phyloP scores from a whole-genome alignment of 2,329 filamentous ascomycete species.

The Apiospora hydei region DNA sequence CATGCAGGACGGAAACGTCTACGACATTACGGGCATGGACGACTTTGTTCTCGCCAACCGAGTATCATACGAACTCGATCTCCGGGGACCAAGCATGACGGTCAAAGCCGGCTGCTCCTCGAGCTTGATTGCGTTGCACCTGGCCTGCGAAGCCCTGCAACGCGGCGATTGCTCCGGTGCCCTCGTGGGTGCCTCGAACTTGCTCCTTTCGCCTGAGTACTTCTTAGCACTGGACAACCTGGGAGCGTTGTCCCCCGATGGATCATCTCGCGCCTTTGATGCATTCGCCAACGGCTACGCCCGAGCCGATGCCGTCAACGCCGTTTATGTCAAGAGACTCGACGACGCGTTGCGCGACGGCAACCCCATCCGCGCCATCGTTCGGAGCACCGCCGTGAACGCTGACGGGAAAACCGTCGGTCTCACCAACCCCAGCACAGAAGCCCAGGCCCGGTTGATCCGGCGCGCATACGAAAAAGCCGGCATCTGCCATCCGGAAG shows the following conservation, averaged over 20 bases:
- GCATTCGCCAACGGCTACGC: too few species aligned
- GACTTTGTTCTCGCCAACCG: constrained; percentile 12
- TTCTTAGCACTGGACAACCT: too few species aligned
- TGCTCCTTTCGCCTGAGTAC: not conserved
- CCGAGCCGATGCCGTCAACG: too few species aligned
- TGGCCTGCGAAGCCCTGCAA: constrained; percentile 1
- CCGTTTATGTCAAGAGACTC: too few species aligned
- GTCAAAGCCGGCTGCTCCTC: not conserved
- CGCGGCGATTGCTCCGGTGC: not conserved
- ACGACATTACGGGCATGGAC: not conserved
- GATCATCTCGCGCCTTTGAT: too few species aligned
- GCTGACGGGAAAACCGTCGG: not conserved
- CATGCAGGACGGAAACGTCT: too few species aligned
- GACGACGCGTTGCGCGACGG: too few species aligned
- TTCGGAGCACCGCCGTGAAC: not conserved
- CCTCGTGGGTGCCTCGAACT: not conserved
- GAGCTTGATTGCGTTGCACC: not conserved
- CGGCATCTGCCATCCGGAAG: constrained; percentile 30
- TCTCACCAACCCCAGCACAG: not conserved
- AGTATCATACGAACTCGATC: not conserved
- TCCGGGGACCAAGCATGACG: not conserved
- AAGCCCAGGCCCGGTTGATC: not conserved
- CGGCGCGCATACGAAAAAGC: constrained; percentile 29
- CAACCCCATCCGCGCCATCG: not conserved
- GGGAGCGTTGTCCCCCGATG: not conserved